Conservation (phyloP, 208 protist species). For the Trypanosoma congolense region DNA sequence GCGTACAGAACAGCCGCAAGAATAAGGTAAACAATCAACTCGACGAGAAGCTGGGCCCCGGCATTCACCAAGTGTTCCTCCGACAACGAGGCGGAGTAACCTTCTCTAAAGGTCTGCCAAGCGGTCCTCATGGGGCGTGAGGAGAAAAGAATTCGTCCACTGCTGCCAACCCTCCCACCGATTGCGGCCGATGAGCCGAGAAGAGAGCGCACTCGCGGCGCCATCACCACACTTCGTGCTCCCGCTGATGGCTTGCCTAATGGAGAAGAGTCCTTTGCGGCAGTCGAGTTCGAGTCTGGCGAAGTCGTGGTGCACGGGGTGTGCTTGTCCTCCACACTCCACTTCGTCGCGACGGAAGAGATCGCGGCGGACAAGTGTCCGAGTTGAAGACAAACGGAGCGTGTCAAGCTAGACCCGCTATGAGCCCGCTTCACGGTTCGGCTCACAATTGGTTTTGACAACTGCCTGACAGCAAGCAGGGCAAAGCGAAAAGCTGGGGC, state of each 20-base stretch:
- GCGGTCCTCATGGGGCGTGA: slow-evolving; percentile 59
- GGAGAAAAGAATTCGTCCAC: slow-evolving; percentile 39
- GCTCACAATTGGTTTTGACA: slow-evolving; percentile 63
- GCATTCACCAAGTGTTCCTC: slow-evolving; percentile 68
- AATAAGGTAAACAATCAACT: slow-evolving; percentile 67
- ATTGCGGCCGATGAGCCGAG: slow-evolving; percentile 31
- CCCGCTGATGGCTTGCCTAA: neutral
- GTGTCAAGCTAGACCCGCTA: slow-evolving; percentile 44
- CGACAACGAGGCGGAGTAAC: slow-evolving; percentile 62
- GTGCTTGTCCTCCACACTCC: slow-evolving; percentile 34
- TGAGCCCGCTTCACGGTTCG: slow-evolving; percentile 59
- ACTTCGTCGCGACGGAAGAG: slow-evolving; percentile 60
- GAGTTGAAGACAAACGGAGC: slow-evolving; percentile 64
- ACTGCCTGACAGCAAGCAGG: slow-evolving; percentile 70
- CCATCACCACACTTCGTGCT: slow-evolving; percentile 21
- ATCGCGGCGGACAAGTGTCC: slow-evolving; percentile 75
- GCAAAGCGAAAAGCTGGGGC: slow-evolving; percentile 68
- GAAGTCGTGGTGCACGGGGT: neutral
- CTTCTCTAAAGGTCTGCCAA: slow-evolving; percentile 67
- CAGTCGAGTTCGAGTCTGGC: neutral
- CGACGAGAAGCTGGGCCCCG: slow-evolving; percentile 74
- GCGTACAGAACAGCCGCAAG: slow-evolving; percentile 56
- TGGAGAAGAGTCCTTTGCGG: neutral
- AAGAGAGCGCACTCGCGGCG: slow-evolving; percentile 68
- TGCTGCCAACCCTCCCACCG: slow-evolving; percentile 41